A percentile compares a stretch with the other conserved stretches of the same genome.
Conservation (phyloP, 2,329 filamentous ascomycete species). For the Coleophoma cylindrospora region DNA sequence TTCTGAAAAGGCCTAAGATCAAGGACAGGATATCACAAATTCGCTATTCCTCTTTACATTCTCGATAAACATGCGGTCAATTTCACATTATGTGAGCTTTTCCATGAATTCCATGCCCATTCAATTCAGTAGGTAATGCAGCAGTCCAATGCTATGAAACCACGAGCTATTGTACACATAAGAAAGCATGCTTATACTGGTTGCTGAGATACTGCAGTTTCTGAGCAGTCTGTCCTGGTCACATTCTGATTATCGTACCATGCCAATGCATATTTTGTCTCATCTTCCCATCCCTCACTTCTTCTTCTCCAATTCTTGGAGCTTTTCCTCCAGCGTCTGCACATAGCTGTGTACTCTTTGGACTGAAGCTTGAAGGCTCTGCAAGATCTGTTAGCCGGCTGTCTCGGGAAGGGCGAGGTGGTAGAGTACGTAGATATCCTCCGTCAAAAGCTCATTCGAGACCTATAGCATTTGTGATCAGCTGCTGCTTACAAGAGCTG, state of each 20-base stretch:
- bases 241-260: no score
- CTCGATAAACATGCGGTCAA: no score
- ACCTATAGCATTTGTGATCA: not conserved
- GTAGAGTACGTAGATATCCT: slow-evolving; percentile 88
- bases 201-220: not conserved
- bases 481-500: no score
- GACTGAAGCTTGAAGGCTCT: slow-evolving; percentile 86
- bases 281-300: slow-evolving; percentile 38
- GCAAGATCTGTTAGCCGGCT: slow-evolving; percentile 3
- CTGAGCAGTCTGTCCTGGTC: no score
- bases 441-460: slow-evolving; percentile 59
- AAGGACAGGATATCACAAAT: no score
- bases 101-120: no score
- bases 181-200: not conserved
- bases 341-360: slow-evolving; percentile 83
- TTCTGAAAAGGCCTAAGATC: no score
- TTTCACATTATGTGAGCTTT: no score
- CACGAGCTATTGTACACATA: slow-evolving; percentile 14
- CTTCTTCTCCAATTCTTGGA: slow-evolving; percentile 64
- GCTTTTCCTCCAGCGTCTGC: slow-evolving; percentile 73
- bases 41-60: no score
- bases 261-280: no score
- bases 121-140: not conserved
- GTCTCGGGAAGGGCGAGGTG: slow-evolving; percentile 11
- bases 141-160: slow-evolving; percentile 10